Base-by-base conservation (phyloP, 306 rosid genomes). In the Geum urbanum region DNA sequence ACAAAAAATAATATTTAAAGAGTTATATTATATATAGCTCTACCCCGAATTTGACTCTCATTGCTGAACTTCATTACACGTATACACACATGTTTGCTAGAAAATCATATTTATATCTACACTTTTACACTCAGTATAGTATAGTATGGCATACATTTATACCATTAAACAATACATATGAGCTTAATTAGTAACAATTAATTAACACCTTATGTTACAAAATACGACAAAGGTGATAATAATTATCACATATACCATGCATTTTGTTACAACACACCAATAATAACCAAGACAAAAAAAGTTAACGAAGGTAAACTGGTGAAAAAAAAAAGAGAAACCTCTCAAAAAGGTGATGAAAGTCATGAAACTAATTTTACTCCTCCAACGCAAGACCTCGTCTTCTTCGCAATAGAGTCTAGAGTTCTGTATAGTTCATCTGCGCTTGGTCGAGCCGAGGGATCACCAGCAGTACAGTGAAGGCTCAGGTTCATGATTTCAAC, bases 361-460 rank as follows among this genome's bases (percentile, higher is more conserved):
- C 61, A 43, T 18, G 82, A 74, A 69, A 39, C 64, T 35, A 66
- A 43, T 8, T 63, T 69, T 11, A 78, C 81, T 44, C 66, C 35
- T n/a, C 84, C 61, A 74, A 76, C 75, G 73, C 85, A 88, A 70
- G 80, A 78, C 75, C 39, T 66, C 35, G 69, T 66, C 46, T 48
- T 66, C 46, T 48, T 79, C 73, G 18, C 56, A 41, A 80, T 40
- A 48, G 79, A 68, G n/a, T 80, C 76, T 70, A 94, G 85, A 74
- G 86, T 71, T 85, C 78, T 82, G 72, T 78, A 75, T 2, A 86
- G 74, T 20, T 84, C 81, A 67, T 65, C 57, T 27, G 99, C 88
- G 81, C 82, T 77, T 74, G 97, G 99, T 75, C 99, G 82, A 5
- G 92, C 88, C 14, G 78, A 75, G 67, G 97, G 97, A 66, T 94